A percentile compares a stretch with the other conserved stretches of the same genome.
Conservation (phyloP, 2,329 filamentous ascomycete species). For the Cytospora schulzeri region DNA sequence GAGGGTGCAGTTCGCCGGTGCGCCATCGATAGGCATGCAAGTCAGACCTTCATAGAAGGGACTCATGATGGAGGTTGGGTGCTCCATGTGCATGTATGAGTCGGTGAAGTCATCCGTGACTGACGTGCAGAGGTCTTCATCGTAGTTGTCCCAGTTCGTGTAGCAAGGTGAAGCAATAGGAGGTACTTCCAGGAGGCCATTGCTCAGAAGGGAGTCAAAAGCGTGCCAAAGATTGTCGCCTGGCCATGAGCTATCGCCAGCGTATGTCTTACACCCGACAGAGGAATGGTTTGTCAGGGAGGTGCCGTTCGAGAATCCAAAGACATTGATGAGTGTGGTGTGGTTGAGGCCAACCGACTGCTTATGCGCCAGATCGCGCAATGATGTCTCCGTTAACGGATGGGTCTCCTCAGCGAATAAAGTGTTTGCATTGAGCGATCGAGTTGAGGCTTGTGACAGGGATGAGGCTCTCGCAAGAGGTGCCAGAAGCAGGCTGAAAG, state of each 20-base stretch:
- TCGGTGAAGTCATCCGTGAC: slow-evolving; percentile 41
- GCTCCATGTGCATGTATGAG: slow-evolving; percentile 36
- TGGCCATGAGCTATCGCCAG: slow-evolving; percentile 59
- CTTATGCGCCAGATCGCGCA: not conserved
- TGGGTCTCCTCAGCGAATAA: slow-evolving; percentile 8
- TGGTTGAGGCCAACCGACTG: slow-evolving; percentile 2
- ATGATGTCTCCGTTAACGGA: slow-evolving; percentile 13
- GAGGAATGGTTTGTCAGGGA: not conserved
- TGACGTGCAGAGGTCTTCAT: slow-evolving; percentile 41
- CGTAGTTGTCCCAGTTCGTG: slow-evolving; percentile 46
- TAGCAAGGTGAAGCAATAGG: slow-evolving; percentile 59
- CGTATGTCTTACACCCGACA: slow-evolving; percentile 35
- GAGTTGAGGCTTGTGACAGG: slow-evolving; percentile 9
- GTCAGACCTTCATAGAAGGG: slow-evolving; percentile 33
- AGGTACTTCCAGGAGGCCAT: slow-evolving; percentile 52
- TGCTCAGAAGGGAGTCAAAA: slow-evolving; percentile 55
- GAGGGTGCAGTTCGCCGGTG: slow-evolving; percentile 38
- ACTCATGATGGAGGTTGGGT: slow-evolving; percentile 22
- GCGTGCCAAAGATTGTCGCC: slow-evolving; percentile 45
- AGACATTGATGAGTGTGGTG: not conserved
- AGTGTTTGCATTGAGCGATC: not conserved
- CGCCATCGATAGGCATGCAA: slow-evolving; percentile 36
- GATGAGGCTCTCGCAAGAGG: slow-evolving; percentile 7
- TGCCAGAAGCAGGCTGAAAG: slow-evolving; percentile 11
- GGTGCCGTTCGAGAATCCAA: slow-evolving; percentile 7